Conservation (phyloP, 2,329 filamentous ascomycete genomes). For the Pestalotiopsis fici region DNA sequence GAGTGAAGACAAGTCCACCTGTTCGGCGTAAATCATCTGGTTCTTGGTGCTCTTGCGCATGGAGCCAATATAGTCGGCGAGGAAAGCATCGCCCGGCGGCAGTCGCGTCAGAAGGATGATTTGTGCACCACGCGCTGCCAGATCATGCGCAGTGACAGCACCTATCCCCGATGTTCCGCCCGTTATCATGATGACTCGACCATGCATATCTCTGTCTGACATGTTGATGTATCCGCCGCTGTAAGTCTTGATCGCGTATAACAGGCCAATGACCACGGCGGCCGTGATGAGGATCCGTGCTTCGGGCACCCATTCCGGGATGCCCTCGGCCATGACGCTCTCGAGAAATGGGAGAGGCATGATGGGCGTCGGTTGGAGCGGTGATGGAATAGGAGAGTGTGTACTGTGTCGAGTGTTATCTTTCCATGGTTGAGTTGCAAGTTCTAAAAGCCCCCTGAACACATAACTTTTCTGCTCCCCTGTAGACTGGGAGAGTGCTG, state of each 20-base stretch:
- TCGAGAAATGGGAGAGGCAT: constrained; percentile 58
- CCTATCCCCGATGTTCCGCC: constrained; percentile 94
- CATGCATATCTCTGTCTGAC: constrained; percentile 84
- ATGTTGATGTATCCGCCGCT: constrained; percentile 73
- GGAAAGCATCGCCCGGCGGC: constrained; percentile 79
- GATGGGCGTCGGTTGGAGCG: constrained; percentile 21
- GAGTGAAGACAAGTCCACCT: constrained; percentile 86
- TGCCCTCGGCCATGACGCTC: constrained; percentile 47
- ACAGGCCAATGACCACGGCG: constrained; percentile 33
- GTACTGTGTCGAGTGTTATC: constrained; percentile 15
- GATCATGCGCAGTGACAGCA: constrained; percentile 69
- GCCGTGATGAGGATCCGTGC: constrained; percentile 43
- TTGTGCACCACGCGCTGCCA: constrained; percentile 85
- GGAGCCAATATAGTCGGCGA: constrained; percentile 91
- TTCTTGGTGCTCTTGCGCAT: constrained; percentile 76
- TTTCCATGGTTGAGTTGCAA: constrained; percentile 11
- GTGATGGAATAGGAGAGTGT: background rate
- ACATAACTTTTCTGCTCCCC: background rate
- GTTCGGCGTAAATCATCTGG: constrained; percentile 90
- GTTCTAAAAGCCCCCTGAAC: background rate
- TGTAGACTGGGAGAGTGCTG: background rate
- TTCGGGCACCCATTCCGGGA: constrained; percentile 49
- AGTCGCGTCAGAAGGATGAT: constrained; percentile 86
- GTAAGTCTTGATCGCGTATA: constrained; percentile 67
- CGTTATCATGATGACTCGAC: constrained; percentile 90